Evolutionary conservation across 371 early-diverging fungal species (phyloP).

Genomic region (Rhizopus sp.): DNA sequence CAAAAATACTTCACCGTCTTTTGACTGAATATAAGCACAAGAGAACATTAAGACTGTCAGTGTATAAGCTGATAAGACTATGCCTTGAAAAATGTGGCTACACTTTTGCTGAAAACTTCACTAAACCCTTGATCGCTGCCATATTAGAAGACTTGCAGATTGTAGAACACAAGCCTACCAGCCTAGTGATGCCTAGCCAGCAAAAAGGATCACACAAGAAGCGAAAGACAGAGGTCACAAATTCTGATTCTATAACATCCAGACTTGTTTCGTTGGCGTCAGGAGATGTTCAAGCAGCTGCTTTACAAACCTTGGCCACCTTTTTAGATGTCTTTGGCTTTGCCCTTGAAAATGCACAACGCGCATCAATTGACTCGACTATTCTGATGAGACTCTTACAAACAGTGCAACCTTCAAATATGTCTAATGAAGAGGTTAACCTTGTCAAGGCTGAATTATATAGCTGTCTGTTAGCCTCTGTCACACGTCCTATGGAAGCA

Average conservation of each 20-base stretch:
- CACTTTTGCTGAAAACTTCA: slow-evolving; percentile 37
- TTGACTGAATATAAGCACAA: slow-evolving; percentile 41
- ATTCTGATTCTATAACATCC: slow-evolving; percentile 35
- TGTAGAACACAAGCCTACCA: slow-evolving; percentile 18
- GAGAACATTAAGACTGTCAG: slow-evolving; percentile 35
- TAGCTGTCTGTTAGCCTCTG: slow-evolving; percentile 38
- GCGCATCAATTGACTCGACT: slow-evolving; percentile 31
- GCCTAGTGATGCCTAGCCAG: slow-evolving; percentile 2
- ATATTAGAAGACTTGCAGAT: slow-evolving; percentile 35
- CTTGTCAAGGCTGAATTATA: slow-evolving; percentile 40
- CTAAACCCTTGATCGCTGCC: slow-evolving; percentile 33
- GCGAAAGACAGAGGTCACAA: slow-evolving; percentile 40
- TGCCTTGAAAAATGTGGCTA: slow-evolving; percentile 51
- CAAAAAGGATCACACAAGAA: slow-evolving; percentile 38
- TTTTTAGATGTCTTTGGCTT: slow-evolving; percentile 32
- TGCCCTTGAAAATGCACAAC: slow-evolving; percentile 29
- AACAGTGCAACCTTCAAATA: slow-evolving; percentile 17
- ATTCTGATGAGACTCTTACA: slow-evolving; percentile 37
- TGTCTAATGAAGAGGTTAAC: slow-evolving; percentile 17
- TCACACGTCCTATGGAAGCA: slow-evolving; percentile 40
- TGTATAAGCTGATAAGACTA: slow-evolving; percentile 42
- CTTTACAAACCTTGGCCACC: slow-evolving; percentile 21
- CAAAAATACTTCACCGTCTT: slow-evolving; percentile 41
- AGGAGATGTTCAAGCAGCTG: slow-evolving; percentile 36
- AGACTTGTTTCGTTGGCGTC: slow-evolving; percentile 18